These are phyloP conservation scores for Musa itinerans DNA, from an alignment of 176 grass and related monocot species.

Conservation along the genomic window DNA sequence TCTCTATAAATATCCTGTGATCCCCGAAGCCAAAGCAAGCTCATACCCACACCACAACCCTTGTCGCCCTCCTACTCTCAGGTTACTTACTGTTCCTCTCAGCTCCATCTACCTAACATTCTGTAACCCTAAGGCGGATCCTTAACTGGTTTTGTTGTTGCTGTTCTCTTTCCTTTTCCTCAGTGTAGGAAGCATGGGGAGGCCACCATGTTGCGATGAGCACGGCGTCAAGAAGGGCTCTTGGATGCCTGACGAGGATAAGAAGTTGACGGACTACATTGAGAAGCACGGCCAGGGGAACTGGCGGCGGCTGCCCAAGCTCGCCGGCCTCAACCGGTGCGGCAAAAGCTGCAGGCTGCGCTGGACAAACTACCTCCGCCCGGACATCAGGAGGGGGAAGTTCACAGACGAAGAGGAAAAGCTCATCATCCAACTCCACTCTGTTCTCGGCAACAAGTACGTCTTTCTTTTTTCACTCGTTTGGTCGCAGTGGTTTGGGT, in stretches of 20 bases:
- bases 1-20: too few relatives aligned
- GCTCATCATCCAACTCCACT: slow-evolving; percentile 75
- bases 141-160: neutral
- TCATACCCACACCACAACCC: too few relatives aligned
- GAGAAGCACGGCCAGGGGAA: slow-evolving; percentile 50
- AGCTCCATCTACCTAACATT: too few relatives aligned
- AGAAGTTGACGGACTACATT: slow-evolving; percentile 60
- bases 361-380: slow-evolving; percentile 92
- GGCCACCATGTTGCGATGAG: slow-evolving; percentile 79
- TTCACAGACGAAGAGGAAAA: slow-evolving; percentile 84
- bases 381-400: slow-evolving; percentile 70
- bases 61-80: too few relatives aligned
- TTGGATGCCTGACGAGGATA: slow-evolving; percentile 78
- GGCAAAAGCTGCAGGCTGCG: slow-evolving; percentile 97
- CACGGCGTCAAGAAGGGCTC: slow-evolving; percentile 67
- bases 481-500: neutral
- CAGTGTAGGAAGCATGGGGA: slow-evolving; percentile 32
- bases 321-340: slow-evolving; percentile 78
- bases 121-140: too few relatives aligned
- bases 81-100: too few relatives aligned
- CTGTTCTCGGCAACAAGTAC: slow-evolving; percentile 63
- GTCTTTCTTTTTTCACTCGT: neutral
- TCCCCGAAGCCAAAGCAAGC: too few relatives aligned
- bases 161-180: neutral
- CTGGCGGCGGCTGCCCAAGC: slow-evolving; percentile 81